Percentiles rank a stretch among this genome's conserved stretches.
phyloP scores from a whole-genome alignment of 2,329 filamentous ascomycete species.

The Aspergillus chevalieri region DNA sequence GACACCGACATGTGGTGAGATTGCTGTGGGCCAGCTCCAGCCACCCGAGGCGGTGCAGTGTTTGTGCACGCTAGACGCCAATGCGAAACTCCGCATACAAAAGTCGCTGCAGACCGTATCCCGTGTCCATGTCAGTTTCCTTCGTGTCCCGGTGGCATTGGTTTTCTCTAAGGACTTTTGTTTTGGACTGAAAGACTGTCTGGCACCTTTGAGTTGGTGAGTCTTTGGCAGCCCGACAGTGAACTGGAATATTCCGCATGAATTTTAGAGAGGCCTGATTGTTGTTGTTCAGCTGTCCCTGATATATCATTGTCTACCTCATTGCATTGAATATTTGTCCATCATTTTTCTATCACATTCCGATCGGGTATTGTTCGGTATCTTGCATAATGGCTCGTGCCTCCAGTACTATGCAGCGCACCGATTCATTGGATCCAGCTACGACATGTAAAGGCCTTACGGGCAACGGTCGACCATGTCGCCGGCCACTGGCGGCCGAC shows the following conservation, averaged over 20 bases:
- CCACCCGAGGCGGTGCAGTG: constrained; percentile 19
- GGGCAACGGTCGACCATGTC: constrained; percentile 72
- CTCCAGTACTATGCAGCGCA: constrained; percentile 58
- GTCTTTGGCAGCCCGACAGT: neutral
- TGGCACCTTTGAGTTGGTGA: neutral
- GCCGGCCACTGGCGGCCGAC: constrained; percentile 56
- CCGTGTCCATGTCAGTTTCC: neutral
- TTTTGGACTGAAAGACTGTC: neutral
- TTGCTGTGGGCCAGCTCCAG: constrained; percentile 4
- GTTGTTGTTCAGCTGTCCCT: neutral
- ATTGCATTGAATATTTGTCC: neutral
- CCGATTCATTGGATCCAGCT: constrained; percentile 76
- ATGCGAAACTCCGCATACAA: too few species aligned
- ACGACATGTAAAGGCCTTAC: constrained; percentile 88
- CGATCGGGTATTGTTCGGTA: neutral
- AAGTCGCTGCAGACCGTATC: too few species aligned
- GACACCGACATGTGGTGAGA: neutral
- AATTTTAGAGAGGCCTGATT: neutral
- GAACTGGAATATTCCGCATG: constrained; percentile 6
- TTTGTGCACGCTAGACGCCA: too few species aligned
- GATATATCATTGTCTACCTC: neutral
- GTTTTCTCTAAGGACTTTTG: neutral
- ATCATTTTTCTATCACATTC: neutral
- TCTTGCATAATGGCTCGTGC: constrained; percentile 56
- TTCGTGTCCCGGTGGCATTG: neutral